These are phyloP conservation scores for Curvularia sp. DNA, from an alignment of 2,329 filamentous ascomycete genomes.

Conservation along the genomic window DNA sequence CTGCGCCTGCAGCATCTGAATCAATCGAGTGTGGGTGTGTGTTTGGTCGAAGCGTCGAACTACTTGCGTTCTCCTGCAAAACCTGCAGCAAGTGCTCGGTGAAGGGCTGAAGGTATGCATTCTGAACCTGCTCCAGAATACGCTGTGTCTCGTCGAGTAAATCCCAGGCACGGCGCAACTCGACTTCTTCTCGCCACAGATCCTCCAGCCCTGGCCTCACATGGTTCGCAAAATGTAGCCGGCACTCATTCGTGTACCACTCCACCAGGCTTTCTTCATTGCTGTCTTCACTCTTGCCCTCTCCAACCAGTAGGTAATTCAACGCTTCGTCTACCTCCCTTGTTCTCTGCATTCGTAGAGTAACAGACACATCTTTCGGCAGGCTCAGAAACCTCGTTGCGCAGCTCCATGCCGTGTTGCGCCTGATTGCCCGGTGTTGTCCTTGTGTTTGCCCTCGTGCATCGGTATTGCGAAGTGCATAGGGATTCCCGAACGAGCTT, in stretches of 20 bases:
- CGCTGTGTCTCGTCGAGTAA: slow-evolving; percentile 48
- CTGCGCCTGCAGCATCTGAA: slow-evolving; percentile 25
- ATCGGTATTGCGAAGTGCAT: slow-evolving; percentile 34
- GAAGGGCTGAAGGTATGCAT: slow-evolving; percentile 48
- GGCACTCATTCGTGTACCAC: slow-evolving; percentile 57
- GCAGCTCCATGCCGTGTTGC: slow-evolving; percentile 55
- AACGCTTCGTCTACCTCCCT: slow-evolving; percentile 49
- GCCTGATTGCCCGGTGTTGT: slow-evolving; percentile 46
- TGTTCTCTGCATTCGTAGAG: slow-evolving; percentile 26
- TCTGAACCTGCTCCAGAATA: slow-evolving; percentile 47
- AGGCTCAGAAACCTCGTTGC: slow-evolving; percentile 54
- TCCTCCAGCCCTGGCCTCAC: slow-evolving; percentile 39
- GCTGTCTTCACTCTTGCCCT: slow-evolving; percentile 39
- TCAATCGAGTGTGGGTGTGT: slow-evolving; percentile 45
- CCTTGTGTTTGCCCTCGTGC: slow-evolving; percentile 43
- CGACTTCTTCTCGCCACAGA: slow-evolving; percentile 41
- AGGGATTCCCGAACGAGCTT: slow-evolving; percentile 51
- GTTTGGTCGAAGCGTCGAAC: slow-evolving; percentile 44
- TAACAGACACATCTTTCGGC: slow-evolving; percentile 35
- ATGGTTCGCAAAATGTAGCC: slow-evolving; percentile 50
- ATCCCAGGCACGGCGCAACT: slow-evolving; percentile 36
- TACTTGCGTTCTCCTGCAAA: slow-evolving; percentile 33
- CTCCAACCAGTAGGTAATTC: slow-evolving; percentile 44
- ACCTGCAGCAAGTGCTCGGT: slow-evolving; percentile 45
- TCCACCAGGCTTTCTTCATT: slow-evolving; percentile 46